Evolutionary conservation across 75 land plant species (phyloP).

Genomic region (Pinus taeda): DNA sequence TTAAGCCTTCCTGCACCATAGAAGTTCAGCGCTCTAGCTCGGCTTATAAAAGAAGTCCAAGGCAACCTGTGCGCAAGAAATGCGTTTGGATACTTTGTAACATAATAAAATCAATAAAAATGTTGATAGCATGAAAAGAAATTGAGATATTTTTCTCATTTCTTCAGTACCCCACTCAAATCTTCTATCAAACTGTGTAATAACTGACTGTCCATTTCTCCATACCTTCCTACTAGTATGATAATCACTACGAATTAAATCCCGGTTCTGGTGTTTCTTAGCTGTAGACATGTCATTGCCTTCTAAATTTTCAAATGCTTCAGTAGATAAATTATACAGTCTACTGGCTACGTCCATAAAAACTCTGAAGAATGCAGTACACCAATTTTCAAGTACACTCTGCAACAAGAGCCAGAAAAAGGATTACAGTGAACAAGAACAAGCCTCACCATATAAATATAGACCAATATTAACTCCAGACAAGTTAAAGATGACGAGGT

Average conservation of each 20-base stretch:
- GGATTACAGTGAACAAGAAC: not conserved
- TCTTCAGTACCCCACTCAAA: constrained; percentile 58
- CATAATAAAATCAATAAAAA: constrained; percentile 73
- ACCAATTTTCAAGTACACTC: constrained; percentile 66
- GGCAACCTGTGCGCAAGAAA: not conserved
- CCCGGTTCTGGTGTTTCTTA: constrained; percentile 2
- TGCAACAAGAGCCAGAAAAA: constrained; percentile 24
- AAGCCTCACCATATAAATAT: not conserved
- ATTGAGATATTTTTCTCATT: constrained; percentile 50
- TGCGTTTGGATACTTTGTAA: constrained; percentile 56
- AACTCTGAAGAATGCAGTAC: constrained; percentile 49
- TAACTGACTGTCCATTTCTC: constrained; percentile 23
- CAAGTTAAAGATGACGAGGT: not conserved
- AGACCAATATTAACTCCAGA: not conserved
- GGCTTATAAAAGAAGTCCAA: not conserved
- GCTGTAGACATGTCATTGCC: constrained; percentile 36
- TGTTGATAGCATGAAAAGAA: constrained; percentile 50
- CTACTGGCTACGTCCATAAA: constrained; percentile 32
- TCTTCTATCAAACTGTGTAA: constrained; percentile 31
- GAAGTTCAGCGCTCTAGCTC: not conserved
- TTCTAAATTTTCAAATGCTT: not conserved
- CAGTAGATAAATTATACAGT: constrained; percentile 15
- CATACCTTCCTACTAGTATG: constrained; percentile 25
- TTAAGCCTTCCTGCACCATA: not conserved
- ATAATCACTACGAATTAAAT: not conserved